A percentile compares a stretch with the other conserved stretches of the same genome.
These are phyloP conservation scores for Russula sp. DNA, from an alignment of 768 basidiomycete species.

Conservation along the genomic window DNA sequence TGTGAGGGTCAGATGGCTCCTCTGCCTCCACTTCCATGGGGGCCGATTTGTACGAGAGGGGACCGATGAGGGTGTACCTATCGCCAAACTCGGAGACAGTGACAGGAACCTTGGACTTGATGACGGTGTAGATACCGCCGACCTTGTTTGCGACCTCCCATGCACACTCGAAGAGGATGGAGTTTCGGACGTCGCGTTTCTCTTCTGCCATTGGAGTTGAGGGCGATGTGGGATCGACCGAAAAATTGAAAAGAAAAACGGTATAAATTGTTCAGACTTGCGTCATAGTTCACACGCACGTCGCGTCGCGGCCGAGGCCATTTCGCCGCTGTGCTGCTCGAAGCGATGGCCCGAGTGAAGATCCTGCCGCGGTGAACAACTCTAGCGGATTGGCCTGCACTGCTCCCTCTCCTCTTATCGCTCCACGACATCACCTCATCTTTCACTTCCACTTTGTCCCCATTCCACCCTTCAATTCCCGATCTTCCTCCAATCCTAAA, in stretches of 20 bases:
- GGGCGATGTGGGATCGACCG: constrained; percentile 2
- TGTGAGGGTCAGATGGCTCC: constrained; percentile 75
- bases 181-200: constrained; percentile 68
- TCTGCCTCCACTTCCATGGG: constrained; percentile 98
- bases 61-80: constrained; percentile 93
- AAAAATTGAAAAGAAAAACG: neutral
- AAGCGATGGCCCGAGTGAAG: too few relatives aligned
- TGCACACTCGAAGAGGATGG: constrained; percentile 88
- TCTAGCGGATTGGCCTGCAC: too few relatives aligned
- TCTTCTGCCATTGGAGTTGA: constrained; percentile 27
- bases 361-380: too few relatives aligned
- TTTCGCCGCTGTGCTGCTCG: neutral
- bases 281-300: constrained; percentile 18
- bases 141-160: constrained; percentile 99
- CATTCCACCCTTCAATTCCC: neutral
- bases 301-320: neutral
- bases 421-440: neutral
- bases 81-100: constrained; percentile 94
- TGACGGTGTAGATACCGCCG: constrained; percentile 98
- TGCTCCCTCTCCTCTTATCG: neutral
- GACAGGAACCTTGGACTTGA: constrained; percentile 98
- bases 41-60: constrained; percentile 96
- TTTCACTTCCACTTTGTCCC: too few relatives aligned
- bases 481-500: too few relatives aligned
- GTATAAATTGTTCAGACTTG: constrained; percentile 2